These are phyloP conservation scores for Urochloa ruziziensis DNA, from an alignment of 176 grass and related monocot species.

Conservation along the genomic window DNA sequence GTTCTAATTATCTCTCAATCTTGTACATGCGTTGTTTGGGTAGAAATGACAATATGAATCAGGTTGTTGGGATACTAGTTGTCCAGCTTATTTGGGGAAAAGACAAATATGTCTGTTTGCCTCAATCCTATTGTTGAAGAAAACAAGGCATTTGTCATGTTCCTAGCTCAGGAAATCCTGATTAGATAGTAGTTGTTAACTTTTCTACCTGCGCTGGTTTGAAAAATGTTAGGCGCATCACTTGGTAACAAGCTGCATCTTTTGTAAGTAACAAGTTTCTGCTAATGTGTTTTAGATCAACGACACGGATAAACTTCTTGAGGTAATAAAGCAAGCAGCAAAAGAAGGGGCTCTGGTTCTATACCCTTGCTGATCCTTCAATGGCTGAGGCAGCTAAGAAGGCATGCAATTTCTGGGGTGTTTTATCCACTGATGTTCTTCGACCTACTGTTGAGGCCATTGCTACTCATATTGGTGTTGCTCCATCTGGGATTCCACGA, in stretches of 20 bases:
- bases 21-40: not conserved
- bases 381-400: slow-evolving; percentile 77
- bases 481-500: slow-evolving; percentile 90
- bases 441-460: slow-evolving; percentile 87
- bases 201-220: not conserved
- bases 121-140: slow-evolving; percentile 2
- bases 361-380: slow-evolving; percentile 88
- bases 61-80: not conserved
- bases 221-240: slow-evolving; percentile 5
- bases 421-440: slow-evolving; percentile 74
- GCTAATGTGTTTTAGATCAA: slow-evolving; percentile 54
- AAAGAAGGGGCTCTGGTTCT: slow-evolving; percentile 82
- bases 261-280: slow-evolving; percentile 22
- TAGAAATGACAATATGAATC: not conserved
- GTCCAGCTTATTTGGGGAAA: not conserved
- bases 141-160: not conserved
- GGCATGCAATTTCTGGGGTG: slow-evolving; percentile 72
- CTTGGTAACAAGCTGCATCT: slow-evolving; percentile 3
- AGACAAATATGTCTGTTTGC: not conserved
- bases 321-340: slow-evolving; percentile 93
- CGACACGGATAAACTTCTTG: slow-evolving; percentile 63
- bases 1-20: not conserved
- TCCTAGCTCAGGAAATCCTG: not conserved
- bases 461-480: slow-evolving; percentile 84
- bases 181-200: not conserved